Base-by-base conservation (phyloP, 2,329 filamentous ascomycete genomes). In the Aspergillus sp. region DNA sequence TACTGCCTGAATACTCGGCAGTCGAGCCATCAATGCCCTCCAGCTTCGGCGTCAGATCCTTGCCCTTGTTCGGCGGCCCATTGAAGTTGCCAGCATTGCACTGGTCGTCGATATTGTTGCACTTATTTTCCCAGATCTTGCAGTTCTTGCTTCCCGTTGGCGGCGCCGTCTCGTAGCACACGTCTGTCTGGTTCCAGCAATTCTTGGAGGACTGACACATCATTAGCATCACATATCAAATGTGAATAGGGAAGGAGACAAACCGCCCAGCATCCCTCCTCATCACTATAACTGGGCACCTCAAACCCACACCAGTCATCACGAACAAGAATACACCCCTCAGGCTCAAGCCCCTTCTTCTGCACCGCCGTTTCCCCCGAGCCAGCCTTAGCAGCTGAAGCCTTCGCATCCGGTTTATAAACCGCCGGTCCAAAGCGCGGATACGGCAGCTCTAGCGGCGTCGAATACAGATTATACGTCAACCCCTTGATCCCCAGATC, bases 271-370 rank as follows among this genome's bases (percentile, higher is more conserved):
- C 89, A 91, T 14, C 81, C 81, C 1, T 68, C 68, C 68, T 86
- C 79, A 45, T 77, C 76, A 4, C 74, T 76, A 75, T 88, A 90
- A 8, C 73, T 65, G 0, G 82, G 70, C 1, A 90, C 79, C 67
- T 89, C 82, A 58, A 80, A 77, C 52, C 82, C 87, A 73, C 86
- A 90, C 88, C 88, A 91, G 76, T 91, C 90, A 58, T 78, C 88
- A 68, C 90, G 90, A 68, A 85, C 84, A 59, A 87, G 68, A 39
- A 90, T 76, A 68, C 85, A 89, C 64, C 79, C 75, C 1, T 67
- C 55, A 0, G 87, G 87, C 52, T 85, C 76, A 12, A 80, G 71
- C 12, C 85, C 86, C 41, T 80, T 76, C 3, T 67, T 73, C 62
- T 82, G 79, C 3, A 64, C 64, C 47, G 63, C 58, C 15, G 57